Evolutionary conservation across 2,329 filamentous ascomycete genomes (phyloP).

Genomic region (Pseudogymnoascus sp.): DNA sequence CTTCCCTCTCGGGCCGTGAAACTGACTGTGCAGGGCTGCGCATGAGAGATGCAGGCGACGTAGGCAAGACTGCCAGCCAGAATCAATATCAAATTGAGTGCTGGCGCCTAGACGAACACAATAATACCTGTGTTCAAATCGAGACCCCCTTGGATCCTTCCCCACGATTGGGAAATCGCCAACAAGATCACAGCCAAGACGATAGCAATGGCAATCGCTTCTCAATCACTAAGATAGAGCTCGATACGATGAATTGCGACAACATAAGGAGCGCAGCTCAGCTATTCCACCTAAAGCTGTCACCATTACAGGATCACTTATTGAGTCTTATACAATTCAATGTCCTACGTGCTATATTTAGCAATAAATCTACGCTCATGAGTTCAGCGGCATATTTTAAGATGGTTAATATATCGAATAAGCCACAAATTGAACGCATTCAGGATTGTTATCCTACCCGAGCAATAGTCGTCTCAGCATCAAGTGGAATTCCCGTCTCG

Average conservation of each 20-base stretch:
- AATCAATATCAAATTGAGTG: not conserved
- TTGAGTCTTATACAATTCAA: not conserved
- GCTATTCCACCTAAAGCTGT: not conserved
- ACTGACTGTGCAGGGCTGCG: not conserved
- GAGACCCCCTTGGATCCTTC: not conserved
- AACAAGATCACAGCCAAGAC: not conserved
- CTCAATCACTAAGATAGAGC: not conserved
- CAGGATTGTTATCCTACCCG: not conserved
- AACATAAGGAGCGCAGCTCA: not conserved
- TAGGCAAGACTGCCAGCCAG: not conserved
- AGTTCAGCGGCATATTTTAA: not conserved
- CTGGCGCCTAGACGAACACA: not conserved
- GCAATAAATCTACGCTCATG: not conserved
- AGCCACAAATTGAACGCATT: not conserved
- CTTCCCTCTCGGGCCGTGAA: not conserved
- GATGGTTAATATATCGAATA: not conserved
- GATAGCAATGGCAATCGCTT: not conserved
- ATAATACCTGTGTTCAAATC: not conserved
- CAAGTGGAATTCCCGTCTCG: constrained; percentile 11
- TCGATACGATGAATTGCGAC: not conserved
- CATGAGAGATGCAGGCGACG: not conserved
- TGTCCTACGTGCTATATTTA: not conserved
- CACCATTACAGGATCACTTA: not conserved
- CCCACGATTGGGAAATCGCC: not conserved
- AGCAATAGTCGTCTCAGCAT: not conserved